Base-by-base conservation (phyloP, 345 rosid genomes). In the Erysimum cheiranthoides region DNA sequence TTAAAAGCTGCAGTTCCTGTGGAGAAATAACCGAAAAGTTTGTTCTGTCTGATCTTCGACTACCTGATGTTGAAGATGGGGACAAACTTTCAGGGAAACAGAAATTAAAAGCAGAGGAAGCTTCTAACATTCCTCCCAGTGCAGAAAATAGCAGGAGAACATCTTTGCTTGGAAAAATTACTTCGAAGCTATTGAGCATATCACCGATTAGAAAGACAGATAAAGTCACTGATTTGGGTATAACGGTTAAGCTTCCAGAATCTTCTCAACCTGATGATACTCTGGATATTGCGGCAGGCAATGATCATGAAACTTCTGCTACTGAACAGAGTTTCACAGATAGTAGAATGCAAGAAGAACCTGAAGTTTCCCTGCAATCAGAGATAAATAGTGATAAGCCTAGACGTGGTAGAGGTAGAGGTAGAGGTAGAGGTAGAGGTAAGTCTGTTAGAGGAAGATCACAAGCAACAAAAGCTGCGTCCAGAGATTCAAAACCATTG, bases 121-220 rank as follows among this genome's bases (percentile, higher is more conserved):
- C 76, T 75, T 77, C 73, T 49, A 71, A 78, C 70, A 45, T 69
- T 62, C 58, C 86, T 36, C 73, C 82, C 31, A 69, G 69, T 51
- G 73, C 32, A 70, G 78, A 78, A 70, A 78, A 66, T 80, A 58
- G 42, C 60, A 71, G 75, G 28, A 83, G 14, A 32, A 64, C 80
- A 52, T 89, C 98, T 49, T 87, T 87, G 84, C 77, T 89, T 17
- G 90, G 79, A n/a, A 91, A 76, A 81, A 82, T 89, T 68, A 82
- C 86, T 61, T 76, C 91, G 13, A 90, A 85, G 78, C 78, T 88
- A 67, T 76, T 90, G 70, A 82, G 85, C 71, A 78, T 83, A 28
- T 86, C 94, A 8, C 94, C 97, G 1, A 79, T 68, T 30, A 82
- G 80, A 84, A 85, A 70, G 82, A 61, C 64, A 18, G 81, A 76